Conservation (phyloP, 2,329 filamentous ascomycete species). For the Pseudogymnoascus sp. region DNA sequence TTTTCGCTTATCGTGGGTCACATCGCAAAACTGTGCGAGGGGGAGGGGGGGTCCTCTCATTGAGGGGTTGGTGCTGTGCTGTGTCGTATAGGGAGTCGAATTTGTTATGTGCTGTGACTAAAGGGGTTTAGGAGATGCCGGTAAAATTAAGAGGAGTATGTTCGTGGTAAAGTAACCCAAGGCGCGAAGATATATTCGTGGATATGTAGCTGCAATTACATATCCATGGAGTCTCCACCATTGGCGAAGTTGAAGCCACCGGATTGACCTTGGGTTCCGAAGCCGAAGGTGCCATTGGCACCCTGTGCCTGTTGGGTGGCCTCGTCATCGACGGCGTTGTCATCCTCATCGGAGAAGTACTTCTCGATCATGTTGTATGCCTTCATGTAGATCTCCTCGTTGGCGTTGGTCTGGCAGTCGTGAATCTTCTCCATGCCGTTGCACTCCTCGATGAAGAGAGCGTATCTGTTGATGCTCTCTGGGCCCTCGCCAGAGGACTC, state of each 20-base stretch:
- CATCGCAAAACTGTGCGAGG: conserved; percentile 21
- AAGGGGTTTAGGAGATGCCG: conserved; percentile 20
- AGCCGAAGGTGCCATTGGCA: conserved; percentile 66
- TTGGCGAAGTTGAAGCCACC: conserved; percentile 90
- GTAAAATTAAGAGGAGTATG: conserved; percentile 17
- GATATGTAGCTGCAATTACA: conserved; percentile 40
- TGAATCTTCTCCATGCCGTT: conserved; percentile 99
- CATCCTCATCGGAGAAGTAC: conserved; percentile 98
- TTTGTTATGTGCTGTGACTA: conserved; percentile 10
- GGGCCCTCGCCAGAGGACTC: conserved; percentile 67
- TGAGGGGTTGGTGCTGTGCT: conserved; percentile 16
- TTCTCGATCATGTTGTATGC: conserved; percentile 99
- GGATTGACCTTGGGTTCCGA: conserved; percentile 59
- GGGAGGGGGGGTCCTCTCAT: conserved; percentile 18
- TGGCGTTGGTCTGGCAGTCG: conserved; percentile 99
- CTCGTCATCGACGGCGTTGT: conserved; percentile 66
- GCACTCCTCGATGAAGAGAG: conserved; percentile 96
- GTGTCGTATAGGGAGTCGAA: conserved; percentile 12
- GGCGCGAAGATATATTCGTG: neutral
- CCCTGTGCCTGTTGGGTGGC: conserved; percentile 56
- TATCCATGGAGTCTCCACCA: conserved; percentile 65
- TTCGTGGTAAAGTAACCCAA: conserved; percentile 14
- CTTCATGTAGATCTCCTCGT: conserved; percentile 99
- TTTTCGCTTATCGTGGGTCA: conserved; percentile 30
- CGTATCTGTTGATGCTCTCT: conserved; percentile 88